phyloP scores from a whole-genome alignment of 371 early-diverging fungal species.

The Saksenaea vasiformis region DNA sequence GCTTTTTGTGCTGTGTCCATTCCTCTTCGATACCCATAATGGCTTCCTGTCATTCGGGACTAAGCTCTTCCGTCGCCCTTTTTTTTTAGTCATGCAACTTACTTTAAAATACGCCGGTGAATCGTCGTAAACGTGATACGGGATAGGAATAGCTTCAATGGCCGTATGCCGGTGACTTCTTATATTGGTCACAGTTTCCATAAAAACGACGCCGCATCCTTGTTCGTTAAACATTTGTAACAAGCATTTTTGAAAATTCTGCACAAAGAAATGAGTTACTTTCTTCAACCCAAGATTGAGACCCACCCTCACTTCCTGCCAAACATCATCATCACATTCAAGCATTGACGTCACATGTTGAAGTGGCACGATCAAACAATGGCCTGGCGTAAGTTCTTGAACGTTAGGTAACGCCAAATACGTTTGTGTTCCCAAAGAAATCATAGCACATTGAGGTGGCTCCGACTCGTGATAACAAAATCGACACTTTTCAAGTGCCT shows the following conservation, averaged over 20 bases:
- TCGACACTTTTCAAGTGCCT: slow-evolving; percentile 69
- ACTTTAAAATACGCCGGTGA: slow-evolving; percentile 86
- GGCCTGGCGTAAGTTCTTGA: slow-evolving; percentile 79
- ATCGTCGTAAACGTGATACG: slow-evolving; percentile 71
- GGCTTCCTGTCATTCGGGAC: slow-evolving; percentile 59
- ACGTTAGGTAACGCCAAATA: slow-evolving; percentile 82
- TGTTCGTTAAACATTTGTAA: slow-evolving; percentile 81
- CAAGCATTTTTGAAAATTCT: slow-evolving; percentile 95
- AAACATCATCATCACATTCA: slow-evolving; percentile 88
- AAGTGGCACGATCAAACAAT: slow-evolving; percentile 89
- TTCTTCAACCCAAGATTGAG: background rate
- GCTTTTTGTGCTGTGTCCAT: slow-evolving; percentile 90
- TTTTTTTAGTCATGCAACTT: background rate
- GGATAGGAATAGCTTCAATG: slow-evolving; percentile 93
- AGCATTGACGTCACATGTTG: slow-evolving; percentile 83
- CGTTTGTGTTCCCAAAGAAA: slow-evolving; percentile 75
- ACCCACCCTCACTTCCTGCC: slow-evolving; percentile 88
- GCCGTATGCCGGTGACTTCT: slow-evolving; percentile 79
- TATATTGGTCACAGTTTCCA: slow-evolving; percentile 83
- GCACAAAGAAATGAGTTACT: background rate
- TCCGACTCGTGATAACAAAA: slow-evolving; percentile 72
- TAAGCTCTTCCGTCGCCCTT: background rate
- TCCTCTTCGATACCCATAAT: slow-evolving; percentile 77
- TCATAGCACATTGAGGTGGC: slow-evolving; percentile 72
- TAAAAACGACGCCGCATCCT: slow-evolving; percentile 76